Percentiles rank a stretch among this genome's conserved stretches.
Evolutionary conservation across 371 early-diverging fungal genomes (phyloP).

Genomic region (Thermomucor indicae-seudaticae): DNA sequence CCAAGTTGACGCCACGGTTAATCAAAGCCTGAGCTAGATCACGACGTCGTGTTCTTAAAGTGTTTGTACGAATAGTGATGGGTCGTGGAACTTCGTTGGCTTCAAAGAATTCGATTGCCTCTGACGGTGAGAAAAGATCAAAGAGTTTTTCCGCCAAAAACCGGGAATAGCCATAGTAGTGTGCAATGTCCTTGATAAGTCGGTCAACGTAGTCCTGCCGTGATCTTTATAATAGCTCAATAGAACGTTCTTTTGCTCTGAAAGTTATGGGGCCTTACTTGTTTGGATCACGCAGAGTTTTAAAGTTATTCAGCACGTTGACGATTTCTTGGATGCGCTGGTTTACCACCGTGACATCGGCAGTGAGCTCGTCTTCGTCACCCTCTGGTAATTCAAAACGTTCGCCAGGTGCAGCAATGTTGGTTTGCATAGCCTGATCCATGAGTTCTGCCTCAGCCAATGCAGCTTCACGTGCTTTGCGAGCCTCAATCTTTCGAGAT

Average conservation of each 20-base stretch:
- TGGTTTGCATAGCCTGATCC: conserved; percentile 74
- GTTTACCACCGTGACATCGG: conserved; percentile 63
- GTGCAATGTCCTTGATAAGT: conserved; percentile 80
- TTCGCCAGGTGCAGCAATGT: conserved; percentile 68
- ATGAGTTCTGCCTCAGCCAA: conserved; percentile 66
- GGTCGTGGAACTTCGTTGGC: conserved; percentile 98
- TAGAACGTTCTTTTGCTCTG: neutral
- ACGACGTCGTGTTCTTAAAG: conserved; percentile 90
- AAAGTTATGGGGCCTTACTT: conserved; percentile 26
- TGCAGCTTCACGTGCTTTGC: conserved; percentile 50
- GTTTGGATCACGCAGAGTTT: conserved; percentile 71
- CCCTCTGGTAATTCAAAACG: conserved; percentile 67
- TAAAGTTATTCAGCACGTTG: conserved; percentile 84
- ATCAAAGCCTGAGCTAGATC: conserved; percentile 95
- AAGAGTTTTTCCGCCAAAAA: conserved; percentile 92
- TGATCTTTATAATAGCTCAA: conserved; percentile 31
- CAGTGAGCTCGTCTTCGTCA: conserved; percentile 66
- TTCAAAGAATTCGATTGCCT: conserved; percentile 97
- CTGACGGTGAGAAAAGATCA: conserved; percentile 85
- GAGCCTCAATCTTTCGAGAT: conserved; percentile 65
- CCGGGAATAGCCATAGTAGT: conserved; percentile 95
- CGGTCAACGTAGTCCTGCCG: conserved; percentile 85
- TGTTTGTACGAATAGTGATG: conserved; percentile 97
- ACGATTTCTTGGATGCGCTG: conserved; percentile 89
- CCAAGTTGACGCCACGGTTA: conserved; percentile 97